Evolutionary conservation across 176 grass and related monocot species (phyloP).

Genomic region (Paspalum notatum): DNA sequence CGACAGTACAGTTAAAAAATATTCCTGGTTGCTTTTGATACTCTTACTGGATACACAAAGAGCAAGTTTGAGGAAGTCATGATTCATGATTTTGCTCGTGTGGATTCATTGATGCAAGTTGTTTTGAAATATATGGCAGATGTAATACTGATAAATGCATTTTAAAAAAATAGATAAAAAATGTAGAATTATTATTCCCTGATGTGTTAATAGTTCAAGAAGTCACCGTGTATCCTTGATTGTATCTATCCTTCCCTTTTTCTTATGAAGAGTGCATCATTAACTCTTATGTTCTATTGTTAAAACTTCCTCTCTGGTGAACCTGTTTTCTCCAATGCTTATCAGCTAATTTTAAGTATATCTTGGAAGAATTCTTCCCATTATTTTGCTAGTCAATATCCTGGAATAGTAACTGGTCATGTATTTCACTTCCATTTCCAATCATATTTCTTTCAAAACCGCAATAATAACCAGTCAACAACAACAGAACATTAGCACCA

Average conservation of each 20-base stretch:
- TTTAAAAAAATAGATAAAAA: background rate
- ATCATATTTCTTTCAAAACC: conserved; percentile 9
- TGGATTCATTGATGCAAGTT: background rate
- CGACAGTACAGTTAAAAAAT: background rate
- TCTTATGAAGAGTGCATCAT: background rate
- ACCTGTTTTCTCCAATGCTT: conserved; percentile 6
- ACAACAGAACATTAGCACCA: background rate
- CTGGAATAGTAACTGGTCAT: conserved; percentile 7
- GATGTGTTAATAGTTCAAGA: background rate
- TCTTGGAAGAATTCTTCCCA: background rate
- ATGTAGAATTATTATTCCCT: background rate
- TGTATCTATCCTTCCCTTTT: background rate
- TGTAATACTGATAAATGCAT: background rate
- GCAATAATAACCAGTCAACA: background rate
- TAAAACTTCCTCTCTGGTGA: conserved; percentile 9
- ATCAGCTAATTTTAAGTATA: conserved; percentile 11
- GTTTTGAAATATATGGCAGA: conserved; percentile 2
- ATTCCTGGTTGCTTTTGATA: background rate
- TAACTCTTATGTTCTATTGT: background rate
- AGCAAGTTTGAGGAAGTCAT: background rate
- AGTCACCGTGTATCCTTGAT: background rate
- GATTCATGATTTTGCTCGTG: background rate
- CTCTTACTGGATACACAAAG: background rate
- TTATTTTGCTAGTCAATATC: conserved; percentile 8
- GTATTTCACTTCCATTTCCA: background rate